Evolutionary conservation across 139 green algal genomes (phyloP).

Genomic region (Desmodesmus armatus): DNA sequence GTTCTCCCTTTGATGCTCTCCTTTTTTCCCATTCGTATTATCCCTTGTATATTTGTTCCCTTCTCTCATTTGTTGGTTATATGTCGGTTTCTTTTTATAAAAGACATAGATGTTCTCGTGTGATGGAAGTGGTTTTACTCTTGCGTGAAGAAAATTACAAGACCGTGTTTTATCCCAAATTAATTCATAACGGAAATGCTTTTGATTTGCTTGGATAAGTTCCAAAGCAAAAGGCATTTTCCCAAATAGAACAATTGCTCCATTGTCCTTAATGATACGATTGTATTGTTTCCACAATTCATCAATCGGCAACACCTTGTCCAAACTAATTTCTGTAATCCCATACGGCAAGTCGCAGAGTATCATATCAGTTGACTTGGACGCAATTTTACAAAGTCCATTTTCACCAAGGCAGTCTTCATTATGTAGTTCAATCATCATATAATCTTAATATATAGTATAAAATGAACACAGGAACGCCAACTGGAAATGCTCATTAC

Average conservation of each 20-base stretch:
- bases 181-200: neutral
- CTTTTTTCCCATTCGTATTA: neutral
- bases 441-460: neutral
- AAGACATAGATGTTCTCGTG: conserved; percentile 13
- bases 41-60: neutral
- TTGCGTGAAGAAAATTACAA: conserved; percentile 1
- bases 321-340: neutral
- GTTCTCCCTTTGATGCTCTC: too few species aligned
- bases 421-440: neutral
- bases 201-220: neutral
- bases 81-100: neutral
- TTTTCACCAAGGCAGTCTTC: neutral
- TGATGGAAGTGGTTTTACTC: neutral
- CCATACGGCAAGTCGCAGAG: neutral
- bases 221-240: neutral
- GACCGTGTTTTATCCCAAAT: neutral
- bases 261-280: conserved; percentile 16
- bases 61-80: neutral
- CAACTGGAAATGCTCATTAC: neutral
- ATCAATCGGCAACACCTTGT: neutral
- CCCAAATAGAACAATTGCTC: conserved; percentile 18
- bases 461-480: conserved; percentile 6
- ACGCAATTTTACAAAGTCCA: neutral
- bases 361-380: conserved; percentile 5
- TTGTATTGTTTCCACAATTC: conserved; percentile 13